Evolutionary conservation across 2,329 filamentous ascomycete genomes (phyloP).

Genomic region (Aureobasidium subglaciale): DNA sequence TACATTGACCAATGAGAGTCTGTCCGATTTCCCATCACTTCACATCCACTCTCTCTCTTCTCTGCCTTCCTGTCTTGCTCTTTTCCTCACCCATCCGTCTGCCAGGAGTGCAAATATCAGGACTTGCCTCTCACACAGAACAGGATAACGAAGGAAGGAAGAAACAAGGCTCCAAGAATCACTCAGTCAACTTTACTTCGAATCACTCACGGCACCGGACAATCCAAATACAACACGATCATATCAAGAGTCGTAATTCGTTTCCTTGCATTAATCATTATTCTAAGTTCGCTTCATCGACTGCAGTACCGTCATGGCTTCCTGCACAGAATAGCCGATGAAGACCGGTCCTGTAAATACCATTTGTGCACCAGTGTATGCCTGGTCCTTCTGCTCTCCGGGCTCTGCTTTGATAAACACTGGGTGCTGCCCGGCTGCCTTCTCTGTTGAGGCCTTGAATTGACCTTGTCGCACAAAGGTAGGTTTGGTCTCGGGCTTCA

Average conservation of each 20-base stretch:
- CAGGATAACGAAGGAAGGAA: no score
- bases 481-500: conserved; percentile 6
- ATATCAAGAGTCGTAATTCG: background rate
- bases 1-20: background rate
- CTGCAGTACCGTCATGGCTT: conserved; percentile 70
- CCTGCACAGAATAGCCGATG: conserved; percentile 80
- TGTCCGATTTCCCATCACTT: background rate
- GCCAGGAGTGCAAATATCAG: no score
- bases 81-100: background rate
- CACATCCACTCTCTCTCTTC: background rate
- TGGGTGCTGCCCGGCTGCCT: background rate
- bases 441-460: background rate
- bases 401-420: conserved; percentile 3
- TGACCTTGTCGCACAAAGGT: background rate
- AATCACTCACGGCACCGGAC: background rate
- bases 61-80: background rate
- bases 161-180: no score
- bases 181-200: background rate
- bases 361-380: conserved; percentile 64
- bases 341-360: conserved; percentile 91
- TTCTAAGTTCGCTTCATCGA: conserved; percentile 15
- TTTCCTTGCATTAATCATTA: conserved; percentile 11
- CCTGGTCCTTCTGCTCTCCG: conserved; percentile 24
- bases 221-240: background rate
- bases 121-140: no score